Evolutionary conservation across 139 green algal genomes (phyloP).

Genomic region (Closterium sp.): DNA sequence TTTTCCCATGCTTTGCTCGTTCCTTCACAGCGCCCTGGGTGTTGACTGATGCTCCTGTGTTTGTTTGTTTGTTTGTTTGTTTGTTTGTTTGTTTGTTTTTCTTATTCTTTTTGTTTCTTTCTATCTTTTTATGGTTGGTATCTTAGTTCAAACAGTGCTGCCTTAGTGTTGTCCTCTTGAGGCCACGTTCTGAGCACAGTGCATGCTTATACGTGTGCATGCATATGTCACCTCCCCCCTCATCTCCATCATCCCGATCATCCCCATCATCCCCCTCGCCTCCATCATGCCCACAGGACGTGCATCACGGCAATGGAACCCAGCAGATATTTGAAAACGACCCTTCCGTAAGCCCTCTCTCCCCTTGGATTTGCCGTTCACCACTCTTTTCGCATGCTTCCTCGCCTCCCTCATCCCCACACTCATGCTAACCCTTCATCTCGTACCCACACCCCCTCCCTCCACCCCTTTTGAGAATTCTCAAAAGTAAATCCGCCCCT

Average conservation of each 20-base stretch:
- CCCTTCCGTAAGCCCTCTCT: slow-evolving; percentile 25
- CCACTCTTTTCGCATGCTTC: neutral
- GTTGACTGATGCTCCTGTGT: too few species aligned
- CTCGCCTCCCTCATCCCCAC: neutral
- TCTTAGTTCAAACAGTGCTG: too few species aligned
- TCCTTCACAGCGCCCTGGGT: too few species aligned
- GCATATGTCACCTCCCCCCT: too few species aligned
- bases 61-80: slow-evolving; percentile 1
- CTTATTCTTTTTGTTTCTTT: too few species aligned
- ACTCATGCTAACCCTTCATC: too few species aligned
- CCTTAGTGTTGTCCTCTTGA: too few species aligned
- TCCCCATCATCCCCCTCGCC: neutral
- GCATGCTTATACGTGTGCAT: neutral
- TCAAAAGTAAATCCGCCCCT: too few species aligned
- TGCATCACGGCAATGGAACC: slow-evolving; percentile 81
- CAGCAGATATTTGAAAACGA: slow-evolving; percentile 72
- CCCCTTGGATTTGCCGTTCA: neutral
- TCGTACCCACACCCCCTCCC: too few species aligned
- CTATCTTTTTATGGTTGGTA: too few species aligned
- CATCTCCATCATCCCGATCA: neutral
- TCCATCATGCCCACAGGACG: slow-evolving; percentile 46
- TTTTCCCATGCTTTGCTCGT: neutral
- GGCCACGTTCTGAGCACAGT: too few species aligned
- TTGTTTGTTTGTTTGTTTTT: neutral
- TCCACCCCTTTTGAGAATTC: too few species aligned